Conservation (phyloP, 1,284 basidiomycete genomes). For the Clitocybe nebularis region DNA sequence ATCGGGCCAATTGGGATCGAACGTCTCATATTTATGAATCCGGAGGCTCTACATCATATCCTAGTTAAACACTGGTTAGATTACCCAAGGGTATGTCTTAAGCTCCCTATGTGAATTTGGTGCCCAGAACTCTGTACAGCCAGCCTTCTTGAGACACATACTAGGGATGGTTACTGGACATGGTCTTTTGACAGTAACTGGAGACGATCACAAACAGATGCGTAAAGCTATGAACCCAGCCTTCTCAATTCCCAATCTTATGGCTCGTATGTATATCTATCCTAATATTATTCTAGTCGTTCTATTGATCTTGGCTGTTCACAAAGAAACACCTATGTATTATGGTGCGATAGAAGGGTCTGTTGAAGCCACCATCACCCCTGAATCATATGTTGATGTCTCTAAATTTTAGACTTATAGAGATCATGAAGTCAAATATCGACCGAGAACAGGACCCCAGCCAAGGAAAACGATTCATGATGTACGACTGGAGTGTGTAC, state of each 20-base stretch:
- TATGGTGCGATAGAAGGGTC: conserved; percentile 42
- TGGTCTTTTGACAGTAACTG: conserved; percentile 45
- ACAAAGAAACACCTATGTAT: conserved; percentile 45
- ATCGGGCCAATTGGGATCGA: conserved; percentile 46
- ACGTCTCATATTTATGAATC: conserved; percentile 39
- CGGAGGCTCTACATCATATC: conserved; percentile 41
- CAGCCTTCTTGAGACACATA: conserved; percentile 38
- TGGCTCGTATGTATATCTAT: conserved; percentile 40
- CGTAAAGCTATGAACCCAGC: conserved; percentile 49
- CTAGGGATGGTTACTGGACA: conserved; percentile 41
- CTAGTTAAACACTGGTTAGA: conserved; percentile 41
- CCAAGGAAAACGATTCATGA: conserved; percentile 29
- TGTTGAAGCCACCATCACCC: conserved; percentile 6
- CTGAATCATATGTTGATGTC: conserved; percentile 3
- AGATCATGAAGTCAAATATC: conserved; percentile 33
- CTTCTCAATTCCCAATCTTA: conserved; percentile 43
- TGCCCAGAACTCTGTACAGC: conserved; percentile 24
- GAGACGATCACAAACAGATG: conserved; percentile 46
- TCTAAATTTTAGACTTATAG: conserved; percentile 30
- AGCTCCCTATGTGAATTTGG: neutral
- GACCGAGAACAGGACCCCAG: conserved; percentile 19
- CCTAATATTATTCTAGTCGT: neutral
- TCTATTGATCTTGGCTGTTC: conserved; percentile 20
- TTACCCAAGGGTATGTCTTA: conserved; percentile 36
- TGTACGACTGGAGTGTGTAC: conserved; percentile 48